These are phyloP conservation scores for Neopestalotiopsis rosae DNA, from an alignment of 2,329 filamentous ascomycete genomes.

Conservation along the genomic window DNA sequence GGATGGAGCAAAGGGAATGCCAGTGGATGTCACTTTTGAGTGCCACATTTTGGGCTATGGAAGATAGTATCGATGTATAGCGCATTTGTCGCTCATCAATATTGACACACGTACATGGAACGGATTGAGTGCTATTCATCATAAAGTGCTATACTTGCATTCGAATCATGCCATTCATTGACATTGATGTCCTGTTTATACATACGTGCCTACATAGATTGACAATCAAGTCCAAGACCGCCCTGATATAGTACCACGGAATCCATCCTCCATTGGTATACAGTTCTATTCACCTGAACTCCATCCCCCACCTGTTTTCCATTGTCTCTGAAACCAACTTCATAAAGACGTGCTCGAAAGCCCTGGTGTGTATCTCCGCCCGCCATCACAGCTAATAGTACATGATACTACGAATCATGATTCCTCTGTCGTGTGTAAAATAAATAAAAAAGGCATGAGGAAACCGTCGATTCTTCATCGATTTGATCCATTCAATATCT, in stretches of 20 bases:
- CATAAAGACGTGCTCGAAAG: background rate
- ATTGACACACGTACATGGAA: too few species aligned
- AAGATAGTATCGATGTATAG: too few species aligned
- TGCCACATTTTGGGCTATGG: too few species aligned
- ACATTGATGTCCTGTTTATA: background rate
- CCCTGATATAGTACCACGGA: background rate
- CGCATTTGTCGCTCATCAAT: too few species aligned
- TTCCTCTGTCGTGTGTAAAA: background rate
- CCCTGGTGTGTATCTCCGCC: background rate
- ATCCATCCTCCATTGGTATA: background rate
- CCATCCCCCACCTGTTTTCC: background rate
- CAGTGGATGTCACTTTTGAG: too few species aligned
- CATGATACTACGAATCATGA: background rate
- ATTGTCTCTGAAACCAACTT: background rate
- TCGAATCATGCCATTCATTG: background rate
- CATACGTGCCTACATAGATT: conserved; percentile 5
- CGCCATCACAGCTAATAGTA: background rate
- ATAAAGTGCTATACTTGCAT: background rate
- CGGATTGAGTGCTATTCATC: background rate
- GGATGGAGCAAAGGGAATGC: background rate
- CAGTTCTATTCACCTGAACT: background rate
- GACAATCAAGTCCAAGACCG: background rate
- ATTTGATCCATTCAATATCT: too few species aligned
- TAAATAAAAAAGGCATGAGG: too few species aligned
- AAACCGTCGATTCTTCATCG: too few species aligned